These are phyloP conservation scores for Boletus rufocinnamomeus DNA, from an alignment of 768 basidiomycete species.

Conservation along the genomic window DNA sequence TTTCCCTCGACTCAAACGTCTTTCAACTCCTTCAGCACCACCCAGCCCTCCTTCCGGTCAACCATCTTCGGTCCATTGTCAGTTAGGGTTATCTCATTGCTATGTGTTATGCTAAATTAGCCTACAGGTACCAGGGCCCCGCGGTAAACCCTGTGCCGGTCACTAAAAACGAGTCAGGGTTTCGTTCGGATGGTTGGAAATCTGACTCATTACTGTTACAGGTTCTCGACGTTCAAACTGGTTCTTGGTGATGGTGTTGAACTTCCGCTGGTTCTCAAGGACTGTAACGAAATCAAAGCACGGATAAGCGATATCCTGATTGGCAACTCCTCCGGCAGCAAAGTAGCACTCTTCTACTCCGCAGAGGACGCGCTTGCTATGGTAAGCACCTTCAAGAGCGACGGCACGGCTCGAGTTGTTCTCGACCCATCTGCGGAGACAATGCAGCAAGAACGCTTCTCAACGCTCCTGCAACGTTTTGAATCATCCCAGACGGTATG, in stretches of 20 bases:
- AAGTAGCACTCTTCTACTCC: constrained; percentile 64
- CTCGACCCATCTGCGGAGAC: constrained; percentile 42
- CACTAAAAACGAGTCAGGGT: constrained; percentile 23
- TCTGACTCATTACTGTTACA: constrained; percentile 13
- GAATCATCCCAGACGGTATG: constrained; percentile 56
- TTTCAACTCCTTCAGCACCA: constrained; percentile 21
- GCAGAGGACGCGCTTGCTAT: constrained; percentile 48
- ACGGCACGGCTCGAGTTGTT: constrained; percentile 50
- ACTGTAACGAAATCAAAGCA: constrained; percentile 36
- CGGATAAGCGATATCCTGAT: constrained; percentile 42
- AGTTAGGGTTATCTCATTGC: constrained; percentile 28
- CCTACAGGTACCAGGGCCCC: constrained; percentile 29
- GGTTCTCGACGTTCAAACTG: constrained; percentile 43
- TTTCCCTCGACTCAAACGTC: constrained; percentile 42
- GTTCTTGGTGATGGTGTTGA: constrained; percentile 51
- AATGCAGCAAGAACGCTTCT: constrained; percentile 48
- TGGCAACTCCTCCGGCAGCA: constrained; percentile 39
- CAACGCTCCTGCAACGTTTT: constrained; percentile 51
- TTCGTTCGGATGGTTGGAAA: neutral
- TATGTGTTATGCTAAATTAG: constrained; percentile 5
- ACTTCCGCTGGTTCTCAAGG: constrained; percentile 51
- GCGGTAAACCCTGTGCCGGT: neutral
- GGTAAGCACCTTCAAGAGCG: constrained; percentile 52
- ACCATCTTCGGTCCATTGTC: constrained; percentile 72
- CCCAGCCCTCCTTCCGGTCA: constrained; percentile 45